Base-by-base conservation (phyloP, 768 basidiomycete genomes). In the Boletus vermiculosoides region DNA sequence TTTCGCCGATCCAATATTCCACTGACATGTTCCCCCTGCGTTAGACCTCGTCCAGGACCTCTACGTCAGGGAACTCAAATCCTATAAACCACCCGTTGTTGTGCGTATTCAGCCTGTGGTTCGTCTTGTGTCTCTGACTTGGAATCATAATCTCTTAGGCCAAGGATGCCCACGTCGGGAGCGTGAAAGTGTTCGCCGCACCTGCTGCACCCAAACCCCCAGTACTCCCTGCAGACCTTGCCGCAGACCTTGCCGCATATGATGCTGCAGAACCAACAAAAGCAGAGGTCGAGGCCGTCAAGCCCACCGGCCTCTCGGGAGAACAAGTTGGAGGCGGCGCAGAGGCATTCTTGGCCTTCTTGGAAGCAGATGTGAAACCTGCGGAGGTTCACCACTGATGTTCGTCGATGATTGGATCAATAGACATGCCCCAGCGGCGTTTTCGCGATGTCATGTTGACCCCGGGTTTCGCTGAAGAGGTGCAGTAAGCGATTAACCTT, bases 41-140 rank as follows among this genome's bases (percentile, higher is more conserved):
- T 25, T 71, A 97, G 95, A 97, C 79, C 79, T 95, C 69, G 81
- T 98, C 52, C 91, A 95, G 82, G 94, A 97, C 61, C 72, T 97
- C 54, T 98, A 98, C 76, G 65, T 98, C 64, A 86, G 81, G 68
- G 90, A 96, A 78, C 81, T 98, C 66, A 95, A 90, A 76, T 73
- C 83, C 5, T 98, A 95, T 84, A 96, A 92, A 79, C 80, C 91
- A 40, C 77, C 85, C 36, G 76, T 84, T 6, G 73, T 70, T 45
- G 94, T 94, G 66, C 72, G 91, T 81, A n/a, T 44, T 25, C 4
- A 3, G 0, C 37, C 15, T 28, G 18, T 48, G 4, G 7, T 7
- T 50, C 25, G 3, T 36, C 5, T 49, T 37, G 33, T 2, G n/a
- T 30, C 18, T 28, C 55, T 59, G 34, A 58, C 44, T 10, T 45